These are phyloP conservation scores for Elongisporangium prolatum DNA, from an alignment of 352 stramenopile species.

Conservation along the genomic window DNA sequence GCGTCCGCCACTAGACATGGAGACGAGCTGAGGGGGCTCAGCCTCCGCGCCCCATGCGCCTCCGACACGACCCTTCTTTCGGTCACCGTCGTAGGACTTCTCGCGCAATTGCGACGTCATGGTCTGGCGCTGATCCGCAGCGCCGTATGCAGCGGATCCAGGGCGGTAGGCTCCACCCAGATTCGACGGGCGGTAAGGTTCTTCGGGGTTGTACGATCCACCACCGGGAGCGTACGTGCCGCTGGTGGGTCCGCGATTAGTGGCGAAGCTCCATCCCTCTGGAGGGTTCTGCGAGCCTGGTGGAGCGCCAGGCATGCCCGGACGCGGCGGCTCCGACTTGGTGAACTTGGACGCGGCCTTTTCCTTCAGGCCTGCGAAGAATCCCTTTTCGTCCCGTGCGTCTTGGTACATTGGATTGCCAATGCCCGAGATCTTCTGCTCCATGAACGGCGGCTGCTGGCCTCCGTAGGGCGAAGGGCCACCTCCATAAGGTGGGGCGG, in stretches of 20 bases:
- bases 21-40: constrained; percentile 12
- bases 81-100: constrained; percentile 79
- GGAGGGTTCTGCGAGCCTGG: constrained; percentile 66
- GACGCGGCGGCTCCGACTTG: constrained; percentile 46
- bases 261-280: constrained; percentile 82
- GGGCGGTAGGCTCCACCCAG: constrained; percentile 43
- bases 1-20: constrained; percentile 20
- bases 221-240: constrained; percentile 51
- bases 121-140: constrained; percentile 47
- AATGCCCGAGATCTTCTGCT: constrained; percentile 90
- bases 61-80: constrained; percentile 80
- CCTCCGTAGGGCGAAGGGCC: constrained; percentile 32
- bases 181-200: constrained; percentile 63
- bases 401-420: constrained; percentile 95
- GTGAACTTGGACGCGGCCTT: constrained; percentile 78
- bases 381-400: constrained; percentile 84
- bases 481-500: constrained; percentile 30
- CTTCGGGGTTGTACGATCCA: constrained; percentile 75
- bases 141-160: constrained; percentile 31
- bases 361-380: constrained; percentile 84
- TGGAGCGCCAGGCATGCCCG: constrained; percentile 53
- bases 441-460: constrained; percentile 48
- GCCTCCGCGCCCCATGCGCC: constrained; percentile 54
- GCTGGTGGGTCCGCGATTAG: constrained; percentile 76
- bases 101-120: constrained; percentile 66